Percentiles rank a stretch among this genome's conserved stretches.
Conservation (phyloP, 495 filamentous ascomycete genomes). For the Bacidia rubella region DNA sequence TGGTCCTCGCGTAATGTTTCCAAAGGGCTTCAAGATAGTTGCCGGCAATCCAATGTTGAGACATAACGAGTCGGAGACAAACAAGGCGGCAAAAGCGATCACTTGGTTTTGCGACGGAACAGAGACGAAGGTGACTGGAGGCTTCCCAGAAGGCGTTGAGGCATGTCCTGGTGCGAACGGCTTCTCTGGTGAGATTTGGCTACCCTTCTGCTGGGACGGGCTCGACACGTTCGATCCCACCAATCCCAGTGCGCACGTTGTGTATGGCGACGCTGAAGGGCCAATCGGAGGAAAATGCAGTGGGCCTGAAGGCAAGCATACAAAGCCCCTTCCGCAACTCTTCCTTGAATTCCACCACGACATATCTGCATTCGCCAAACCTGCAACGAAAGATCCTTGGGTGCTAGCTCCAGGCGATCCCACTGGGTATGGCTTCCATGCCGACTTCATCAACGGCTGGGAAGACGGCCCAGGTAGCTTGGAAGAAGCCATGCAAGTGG, state of each 20-base stretch:
- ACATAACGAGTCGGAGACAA: background rate
- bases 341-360: slow-evolving; percentile 22
- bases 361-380: slow-evolving; percentile 10
- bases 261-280: slow-evolving; percentile 33
- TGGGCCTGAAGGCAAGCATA: slow-evolving; percentile 46
- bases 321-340: slow-evolving; percentile 38
- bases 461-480: slow-evolving; percentile 23
- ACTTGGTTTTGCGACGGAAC: slow-evolving; percentile 21
- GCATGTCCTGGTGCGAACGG: slow-evolving; percentile 1
- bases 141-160: background rate
- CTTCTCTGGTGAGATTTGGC: slow-evolving; percentile 13
- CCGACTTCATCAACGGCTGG: slow-evolving; percentile 66
- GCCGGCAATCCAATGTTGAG: slow-evolving; percentile 44
- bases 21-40: slow-evolving; percentile 60
- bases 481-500: slow-evolving; percentile 3
- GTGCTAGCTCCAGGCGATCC: slow-evolving; percentile 29
- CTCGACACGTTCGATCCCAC: slow-evolving; percentile 31
- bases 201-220: slow-evolving; percentile 35
- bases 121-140: slow-evolving; percentile 22
- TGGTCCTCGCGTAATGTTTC: slow-evolving; percentile 52
- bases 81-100: background rate
- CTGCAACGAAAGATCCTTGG: slow-evolving; percentile 20
- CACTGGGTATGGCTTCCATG: slow-evolving; percentile 42
- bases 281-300: slow-evolving; percentile 40
- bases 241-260: slow-evolving; percentile 42